Base-by-base conservation (phyloP, 2,329 filamentous ascomycete genomes). In the Cytospora schulzeri region DNA sequence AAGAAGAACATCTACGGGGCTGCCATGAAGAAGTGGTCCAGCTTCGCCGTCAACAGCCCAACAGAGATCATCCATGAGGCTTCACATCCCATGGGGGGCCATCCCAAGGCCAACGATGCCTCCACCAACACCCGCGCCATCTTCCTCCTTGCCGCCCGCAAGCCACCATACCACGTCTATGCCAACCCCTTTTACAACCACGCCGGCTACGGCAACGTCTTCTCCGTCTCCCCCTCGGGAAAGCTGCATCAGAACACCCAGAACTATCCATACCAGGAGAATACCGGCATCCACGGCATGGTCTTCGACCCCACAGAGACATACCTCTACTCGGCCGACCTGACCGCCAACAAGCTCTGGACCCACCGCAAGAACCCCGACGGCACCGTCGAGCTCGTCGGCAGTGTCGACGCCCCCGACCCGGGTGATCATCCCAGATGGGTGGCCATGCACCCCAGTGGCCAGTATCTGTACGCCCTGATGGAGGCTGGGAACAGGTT, bases 11-110 rank as follows among this genome's bases (percentile, higher is more conserved):
- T 96, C 66, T 96, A 96, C 76, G 92, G 92, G 71, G 89, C 92
- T 4, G 91, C 91, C 66, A 95, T 95, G 91, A 96, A 96, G 83
- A 94, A 93, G 76, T 96, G 92, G 91, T 89, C 89, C 57, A 93
- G 90, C 75, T 94, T 91, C 76, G 81, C 87, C 54, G 90, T 96
- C 71, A 85, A 88, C 71, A 89, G 85, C 70, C 90, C 92, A 3
- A 88, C 86, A 2, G 86, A 92, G 57, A 95, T 96, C 69, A 78
- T 87, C 55, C 92, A 95, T 70, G 85, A 90, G 75, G 82, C 83
- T 53, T 92, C 92, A 17, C 88, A 92, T 76, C 84, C 90, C 2
- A 89, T 96, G 76, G 87, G 86, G 53, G 89, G 91, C 70, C 85
- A 96, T 73, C 85, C 88, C 66, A 82, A 83, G 70, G 91, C 92